Percentiles rank a stretch among this genome's conserved stretches.
Evolutionary conservation across 1,284 basidiomycete genomes (phyloP).

Genomic region (Heimioporus punctisporus): DNA sequence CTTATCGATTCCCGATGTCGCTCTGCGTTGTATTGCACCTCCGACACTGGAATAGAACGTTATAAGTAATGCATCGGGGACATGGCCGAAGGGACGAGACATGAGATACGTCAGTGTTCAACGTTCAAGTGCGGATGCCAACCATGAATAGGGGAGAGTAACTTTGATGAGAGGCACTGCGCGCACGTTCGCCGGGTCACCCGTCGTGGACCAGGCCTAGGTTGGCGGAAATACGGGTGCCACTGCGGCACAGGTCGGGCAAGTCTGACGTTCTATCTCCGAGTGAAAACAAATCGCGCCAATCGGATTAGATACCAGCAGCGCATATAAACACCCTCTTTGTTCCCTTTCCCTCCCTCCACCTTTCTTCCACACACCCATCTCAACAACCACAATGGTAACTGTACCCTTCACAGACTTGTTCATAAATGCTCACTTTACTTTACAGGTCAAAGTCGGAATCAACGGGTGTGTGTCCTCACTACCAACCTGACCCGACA

Average conservation of each 20-base stretch:
- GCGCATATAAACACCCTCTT: slow-evolving; percentile 25
- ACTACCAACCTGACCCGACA: background rate
- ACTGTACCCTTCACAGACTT: background rate
- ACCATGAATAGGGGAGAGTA: too few species aligned
- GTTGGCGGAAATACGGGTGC: background rate
- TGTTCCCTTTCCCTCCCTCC: background rate
- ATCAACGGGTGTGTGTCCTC: slow-evolving; percentile 80
- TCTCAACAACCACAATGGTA: slow-evolving; percentile 23
- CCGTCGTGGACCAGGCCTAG: too few species aligned
- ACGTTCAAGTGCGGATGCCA: too few species aligned
- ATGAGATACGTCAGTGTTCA: too few species aligned
- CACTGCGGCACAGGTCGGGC: slow-evolving; percentile 15
- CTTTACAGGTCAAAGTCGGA: slow-evolving; percentile 76
- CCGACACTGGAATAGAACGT: too few species aligned
- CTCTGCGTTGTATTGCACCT: too few species aligned
- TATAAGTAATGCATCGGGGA: too few species aligned
- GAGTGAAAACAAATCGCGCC: slow-evolving; percentile 23
- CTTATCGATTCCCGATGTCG: slow-evolving; percentile 79
- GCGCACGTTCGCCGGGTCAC: too few species aligned
- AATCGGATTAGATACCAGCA: slow-evolving; percentile 28
- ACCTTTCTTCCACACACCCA: slow-evolving; percentile 4
- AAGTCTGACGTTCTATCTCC: slow-evolving; percentile 28
- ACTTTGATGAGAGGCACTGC: too few species aligned
- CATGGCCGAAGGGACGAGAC: too few species aligned
- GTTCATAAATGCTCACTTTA: slow-evolving; percentile 5